These are phyloP conservation scores for Stephania yunnanensis DNA, from an alignment of 164 flowering plant genomes.

Conservation along the genomic window DNA sequence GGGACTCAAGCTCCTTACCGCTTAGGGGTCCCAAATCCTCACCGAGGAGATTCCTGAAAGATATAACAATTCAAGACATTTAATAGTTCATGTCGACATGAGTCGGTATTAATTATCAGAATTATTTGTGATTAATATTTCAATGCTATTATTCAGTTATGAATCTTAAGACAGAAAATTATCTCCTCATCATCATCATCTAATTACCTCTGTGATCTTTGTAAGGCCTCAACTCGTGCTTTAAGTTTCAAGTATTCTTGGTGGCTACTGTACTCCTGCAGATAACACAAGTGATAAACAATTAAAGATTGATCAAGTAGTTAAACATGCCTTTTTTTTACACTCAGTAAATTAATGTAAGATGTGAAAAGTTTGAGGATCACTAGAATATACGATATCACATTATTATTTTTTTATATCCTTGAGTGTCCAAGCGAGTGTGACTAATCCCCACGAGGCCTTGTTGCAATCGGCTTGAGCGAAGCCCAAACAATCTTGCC, in stretches of 20 bases:
- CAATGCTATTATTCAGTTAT: no score
- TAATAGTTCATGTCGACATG: no score
- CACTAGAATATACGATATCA: background rate
- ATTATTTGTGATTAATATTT: no score
- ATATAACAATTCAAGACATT: background rate
- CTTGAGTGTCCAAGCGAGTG: no score
- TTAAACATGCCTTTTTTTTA: background rate
- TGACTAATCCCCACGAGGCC: no score
- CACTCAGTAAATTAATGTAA: background rate
- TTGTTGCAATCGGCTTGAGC: no score
- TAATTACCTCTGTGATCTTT: slow-evolving; percentile 60
- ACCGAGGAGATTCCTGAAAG: slow-evolving; percentile 72
- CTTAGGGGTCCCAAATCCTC: slow-evolving; percentile 86
- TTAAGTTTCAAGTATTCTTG: slow-evolving; percentile 94
- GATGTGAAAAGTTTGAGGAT: background rate
- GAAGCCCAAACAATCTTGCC: no score
- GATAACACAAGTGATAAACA: background rate
- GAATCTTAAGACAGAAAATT: no score
- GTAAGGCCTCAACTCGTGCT: slow-evolving; percentile 78
- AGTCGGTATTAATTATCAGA: background rate
- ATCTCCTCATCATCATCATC: no score
- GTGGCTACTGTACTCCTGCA: slow-evolving; percentile 79
- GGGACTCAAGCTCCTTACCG: slow-evolving; percentile 84
- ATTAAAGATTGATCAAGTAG: background rate
- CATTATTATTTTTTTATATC: no score